Evolutionary conservation across 495 filamentous ascomycete species (phyloP).

Genomic region (Lasiosphaeria hispida): DNA sequence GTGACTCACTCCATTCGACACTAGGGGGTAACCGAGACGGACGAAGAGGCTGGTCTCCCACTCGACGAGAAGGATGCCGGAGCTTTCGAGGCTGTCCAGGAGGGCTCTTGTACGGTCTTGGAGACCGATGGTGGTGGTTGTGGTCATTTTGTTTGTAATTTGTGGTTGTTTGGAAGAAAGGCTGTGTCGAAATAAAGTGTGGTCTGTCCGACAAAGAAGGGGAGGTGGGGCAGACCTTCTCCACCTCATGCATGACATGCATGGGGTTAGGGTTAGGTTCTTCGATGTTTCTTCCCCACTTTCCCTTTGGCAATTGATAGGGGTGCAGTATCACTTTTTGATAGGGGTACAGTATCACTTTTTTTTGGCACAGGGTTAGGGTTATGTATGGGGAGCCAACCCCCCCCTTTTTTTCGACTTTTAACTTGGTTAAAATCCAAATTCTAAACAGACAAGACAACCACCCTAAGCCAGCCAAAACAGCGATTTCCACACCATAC

Average conservation of each 20-base stretch:
- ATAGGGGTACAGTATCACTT: too few relatives aligned
- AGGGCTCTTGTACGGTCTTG: not conserved
- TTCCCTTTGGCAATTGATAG: too few relatives aligned
- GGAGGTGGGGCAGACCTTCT: not conserved
- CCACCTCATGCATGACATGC: not conserved
- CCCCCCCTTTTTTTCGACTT: too few relatives aligned
- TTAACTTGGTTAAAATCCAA: too few relatives aligned
- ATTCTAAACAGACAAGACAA: too few relatives aligned
- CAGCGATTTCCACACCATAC: too few relatives aligned
- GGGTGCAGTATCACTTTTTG: too few relatives aligned
- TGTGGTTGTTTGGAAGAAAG: not conserved
- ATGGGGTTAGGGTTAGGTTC: not conserved
- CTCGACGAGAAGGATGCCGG: not conserved
- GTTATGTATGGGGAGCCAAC: too few relatives aligned
- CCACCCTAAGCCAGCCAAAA: too few relatives aligned
- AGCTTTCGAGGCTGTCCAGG: not conserved
- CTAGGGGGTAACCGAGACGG: slow-evolving; percentile 1
- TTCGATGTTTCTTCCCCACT: not conserved
- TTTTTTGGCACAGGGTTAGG: too few relatives aligned
- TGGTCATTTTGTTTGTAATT: not conserved
- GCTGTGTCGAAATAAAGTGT: not conserved
- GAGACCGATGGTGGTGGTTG: not conserved
- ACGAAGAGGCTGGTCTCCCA: not conserved
- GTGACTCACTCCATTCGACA: not conserved
- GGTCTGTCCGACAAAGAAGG: not conserved